Evolutionary conservation across 2,329 filamentous ascomycete species (phyloP).

Genomic region (Calonectria crousiana): DNA sequence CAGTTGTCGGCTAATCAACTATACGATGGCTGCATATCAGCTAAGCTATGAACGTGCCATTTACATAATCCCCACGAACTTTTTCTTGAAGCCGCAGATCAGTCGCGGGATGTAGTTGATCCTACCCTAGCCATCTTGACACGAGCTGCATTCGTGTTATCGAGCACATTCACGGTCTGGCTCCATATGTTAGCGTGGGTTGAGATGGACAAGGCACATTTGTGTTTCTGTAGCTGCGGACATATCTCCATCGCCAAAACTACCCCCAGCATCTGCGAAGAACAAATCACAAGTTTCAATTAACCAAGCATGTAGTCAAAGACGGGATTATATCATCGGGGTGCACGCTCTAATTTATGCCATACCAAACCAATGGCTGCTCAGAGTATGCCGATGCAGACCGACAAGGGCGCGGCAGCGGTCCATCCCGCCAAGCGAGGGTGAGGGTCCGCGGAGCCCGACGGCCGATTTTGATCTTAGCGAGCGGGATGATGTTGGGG

Average conservation of each 20-base stretch:
- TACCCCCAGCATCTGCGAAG: background rate
- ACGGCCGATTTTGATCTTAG: background rate
- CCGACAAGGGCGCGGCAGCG: background rate
- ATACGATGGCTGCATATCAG: background rate
- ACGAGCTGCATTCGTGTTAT: background rate
- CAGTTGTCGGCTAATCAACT: background rate
- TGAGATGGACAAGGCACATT: background rate
- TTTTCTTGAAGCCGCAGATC: background rate
- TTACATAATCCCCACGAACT: background rate
- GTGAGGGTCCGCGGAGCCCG: background rate
- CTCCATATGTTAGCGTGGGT: background rate
- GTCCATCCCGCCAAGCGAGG: background rate
- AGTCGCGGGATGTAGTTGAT: background rate
- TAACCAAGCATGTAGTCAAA: background rate
- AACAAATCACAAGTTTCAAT: background rate
- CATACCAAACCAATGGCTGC: background rate
- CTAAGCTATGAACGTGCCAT: background rate
- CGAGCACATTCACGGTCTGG: background rate
- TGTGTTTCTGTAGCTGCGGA: background rate
- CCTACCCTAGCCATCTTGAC: background rate
- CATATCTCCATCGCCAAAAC: background rate
- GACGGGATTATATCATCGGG: background rate
- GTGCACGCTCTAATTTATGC: background rate
- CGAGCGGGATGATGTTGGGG: background rate
- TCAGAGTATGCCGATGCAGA: background rate